phyloP scores from a whole-genome alignment of 1,284 basidiomycete species.

The Kwoniella shivajii region DNA sequence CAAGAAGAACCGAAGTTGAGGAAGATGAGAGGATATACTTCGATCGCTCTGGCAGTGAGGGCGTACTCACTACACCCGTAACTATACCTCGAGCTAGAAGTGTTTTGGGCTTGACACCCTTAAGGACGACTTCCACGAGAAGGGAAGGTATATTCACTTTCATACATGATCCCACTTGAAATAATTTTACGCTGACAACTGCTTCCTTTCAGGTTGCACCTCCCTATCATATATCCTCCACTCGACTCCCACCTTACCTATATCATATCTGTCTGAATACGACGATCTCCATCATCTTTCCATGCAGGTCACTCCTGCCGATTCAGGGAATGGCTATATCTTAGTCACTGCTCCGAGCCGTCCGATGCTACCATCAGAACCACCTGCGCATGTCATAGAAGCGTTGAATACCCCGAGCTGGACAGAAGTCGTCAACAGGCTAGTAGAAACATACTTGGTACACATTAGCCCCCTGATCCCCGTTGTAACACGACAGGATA shows the following conservation, averaged over 20 bases:
- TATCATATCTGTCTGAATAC: conserved; percentile 20
- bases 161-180: neutral
- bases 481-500: conserved; percentile 25
- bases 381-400: conserved; percentile 14
- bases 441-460: conserved; percentile 28
- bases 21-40: neutral
- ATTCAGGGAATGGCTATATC: conserved; percentile 27
- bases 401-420: conserved; percentile 25
- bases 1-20: neutral
- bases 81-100: neutral
- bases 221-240: conserved; percentile 35
- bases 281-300: conserved; percentile 15
- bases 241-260: conserved; percentile 33
- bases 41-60: neutral
- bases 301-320: conserved; percentile 16
- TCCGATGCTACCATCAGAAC: conserved; percentile 2
- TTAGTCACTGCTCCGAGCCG: conserved; percentile 12
- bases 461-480: conserved; percentile 27
- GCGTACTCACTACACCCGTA: neutral
- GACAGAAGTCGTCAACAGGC: conserved; percentile 27
- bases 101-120: conserved; percentile 3
- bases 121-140: conserved; percentile 12
- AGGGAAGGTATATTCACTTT: conserved; percentile 25
- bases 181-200: neutral
- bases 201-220: conserved; percentile 22